Evolutionary conservation across 768 basidiomycete species (phyloP).

Genomic region (Mycena alexandri): DNA sequence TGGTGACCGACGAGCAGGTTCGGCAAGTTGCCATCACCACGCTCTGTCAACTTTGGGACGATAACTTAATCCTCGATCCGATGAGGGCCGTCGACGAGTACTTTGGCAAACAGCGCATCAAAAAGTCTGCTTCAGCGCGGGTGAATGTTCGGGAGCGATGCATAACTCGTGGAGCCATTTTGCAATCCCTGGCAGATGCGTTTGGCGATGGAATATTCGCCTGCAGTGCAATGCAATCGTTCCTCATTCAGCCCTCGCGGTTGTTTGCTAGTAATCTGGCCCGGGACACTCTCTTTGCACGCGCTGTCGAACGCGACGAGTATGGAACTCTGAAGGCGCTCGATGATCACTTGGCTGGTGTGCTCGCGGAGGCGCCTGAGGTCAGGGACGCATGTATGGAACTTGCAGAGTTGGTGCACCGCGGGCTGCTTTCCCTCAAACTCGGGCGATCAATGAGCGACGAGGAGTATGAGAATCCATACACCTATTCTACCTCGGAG

Average conservation of each 20-base stretch:
- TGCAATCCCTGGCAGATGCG: neutral
- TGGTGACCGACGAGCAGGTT: neutral
- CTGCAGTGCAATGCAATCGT: neutral
- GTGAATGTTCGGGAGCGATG: neutral
- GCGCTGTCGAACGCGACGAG: neutral
- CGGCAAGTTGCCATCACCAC: neutral
- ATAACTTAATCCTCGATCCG: neutral
- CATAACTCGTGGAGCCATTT: neutral
- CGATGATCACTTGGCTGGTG: too few species aligned
- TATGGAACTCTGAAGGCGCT: too few species aligned
- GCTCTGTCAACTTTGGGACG: conserved; percentile 3
- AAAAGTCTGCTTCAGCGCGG: neutral
- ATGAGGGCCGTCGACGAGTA: neutral
- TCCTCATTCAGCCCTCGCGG: neutral
- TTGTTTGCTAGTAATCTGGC: neutral
- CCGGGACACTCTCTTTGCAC: neutral
- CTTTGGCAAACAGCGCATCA: neutral
- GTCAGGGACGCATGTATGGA: too few species aligned
- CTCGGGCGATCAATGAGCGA: too few species aligned
- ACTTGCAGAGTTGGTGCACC: too few species aligned
- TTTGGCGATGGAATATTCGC: neutral
- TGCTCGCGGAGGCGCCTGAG: too few species aligned
- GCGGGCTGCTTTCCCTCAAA: too few species aligned
- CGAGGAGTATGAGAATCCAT: too few species aligned
- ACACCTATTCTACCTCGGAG: too few species aligned